Evolutionary conservation across 768 basidiomycete genomes (phyloP), one percentile per base, ranked within the genome.

Genomic region (Russula virescens): DNA sequence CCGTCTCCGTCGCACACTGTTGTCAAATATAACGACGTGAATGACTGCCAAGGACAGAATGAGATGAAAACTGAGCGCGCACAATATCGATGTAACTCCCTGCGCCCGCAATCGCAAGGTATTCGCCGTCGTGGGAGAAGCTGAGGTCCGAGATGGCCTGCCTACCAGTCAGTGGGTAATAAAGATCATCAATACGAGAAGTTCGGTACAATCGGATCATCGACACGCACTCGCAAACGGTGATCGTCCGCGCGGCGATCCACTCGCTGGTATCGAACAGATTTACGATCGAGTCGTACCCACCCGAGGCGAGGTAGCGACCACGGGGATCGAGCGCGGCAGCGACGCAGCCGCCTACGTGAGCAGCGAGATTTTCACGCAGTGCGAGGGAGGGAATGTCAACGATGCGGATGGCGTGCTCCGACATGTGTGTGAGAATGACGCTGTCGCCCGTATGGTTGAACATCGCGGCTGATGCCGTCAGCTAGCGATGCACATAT

Each of bases 91-190:
- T 86, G 66, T 90, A 91, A 34, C 76, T 74, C 21, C 88, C 88
- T 10, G 80, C 78, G 64, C 78, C 88, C 10, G 89, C 86, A 54
- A 91, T 85, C 19, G 90, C 90, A 50, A 92, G 73, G 69, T 86
- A 92, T 76, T 93, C 90, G 38, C 90, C 90, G 67, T 92, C 90
- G 65, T 86, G 80, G 14, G 89, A 91, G 78, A 91, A 93, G 71
- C 86, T 89, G 21, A 91, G 73, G 21, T 81, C 80, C 63, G 82
- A 88, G 68, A 91, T 88, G 23, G 84, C 79, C 69, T 90, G 77
- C 60, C 90, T 91, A 68, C 2, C 43, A 26, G 68, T 1, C 47
- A 26, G n/a, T 49, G 48, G 28, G 28, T 6, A 31, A 19, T 1
- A n/a, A 42, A 50, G 43, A 26, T 1, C 14, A 40, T 50, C 26